phyloP scores from a whole-genome alignment of 257 asterid genomes.

The Solanum bulbocastanum region DNA sequence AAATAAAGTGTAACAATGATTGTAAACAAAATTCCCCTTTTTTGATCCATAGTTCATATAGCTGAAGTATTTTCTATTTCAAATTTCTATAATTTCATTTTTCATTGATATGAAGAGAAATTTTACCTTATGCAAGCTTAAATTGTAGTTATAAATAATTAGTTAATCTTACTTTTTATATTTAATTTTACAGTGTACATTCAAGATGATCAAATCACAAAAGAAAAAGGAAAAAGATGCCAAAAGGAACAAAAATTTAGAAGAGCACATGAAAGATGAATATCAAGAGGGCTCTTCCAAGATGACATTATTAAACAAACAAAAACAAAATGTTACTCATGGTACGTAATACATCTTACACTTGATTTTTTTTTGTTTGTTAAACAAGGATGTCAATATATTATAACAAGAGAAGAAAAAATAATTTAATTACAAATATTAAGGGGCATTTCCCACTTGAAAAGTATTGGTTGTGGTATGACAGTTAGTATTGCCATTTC shows the following conservation, averaged over 20 bases:
- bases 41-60: neutral
- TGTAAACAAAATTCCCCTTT: neutral
- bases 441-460: neutral
- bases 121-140: neutral
- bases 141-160: neutral
- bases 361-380: neutral
- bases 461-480: neutral
- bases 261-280: neutral
- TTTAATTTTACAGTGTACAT: neutral
- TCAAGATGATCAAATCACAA: neutral
- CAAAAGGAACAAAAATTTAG: neutral
- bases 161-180: neutral
- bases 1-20: neutral
- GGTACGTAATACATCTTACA: neutral
- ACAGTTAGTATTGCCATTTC: neutral
- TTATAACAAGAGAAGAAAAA: neutral
- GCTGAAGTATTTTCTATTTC: neutral
- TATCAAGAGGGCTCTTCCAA: neutral
- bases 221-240: neutral
- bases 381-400: neutral
- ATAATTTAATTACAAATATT: neutral
- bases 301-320: neutral
- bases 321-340: neutral
- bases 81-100: neutral
- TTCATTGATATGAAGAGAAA: neutral